Conservation (phyloP, 805 yeast species). For the Saccharomyces eubayanus region DNA sequence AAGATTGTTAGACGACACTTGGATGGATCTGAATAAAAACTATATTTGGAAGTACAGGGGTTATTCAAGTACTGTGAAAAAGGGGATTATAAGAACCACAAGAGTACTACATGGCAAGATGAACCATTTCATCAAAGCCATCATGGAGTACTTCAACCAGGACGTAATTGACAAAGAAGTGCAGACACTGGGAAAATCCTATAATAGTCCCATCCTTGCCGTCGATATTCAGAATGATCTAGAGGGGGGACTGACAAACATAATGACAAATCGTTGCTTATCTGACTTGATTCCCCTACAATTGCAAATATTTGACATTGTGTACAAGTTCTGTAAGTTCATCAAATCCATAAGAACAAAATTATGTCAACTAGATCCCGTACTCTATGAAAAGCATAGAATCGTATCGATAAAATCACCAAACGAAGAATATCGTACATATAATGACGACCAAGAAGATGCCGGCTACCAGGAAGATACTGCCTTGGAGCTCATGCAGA, state of each 20-base stretch:
- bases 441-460: not conserved
- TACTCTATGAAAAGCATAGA: conserved; percentile 8
- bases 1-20: conserved; percentile 51
- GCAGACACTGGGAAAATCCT: conserved; percentile 3
- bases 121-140: conserved; percentile 26
- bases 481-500: conserved; percentile 7
- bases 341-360: conserved; percentile 20
- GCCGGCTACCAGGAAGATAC: conserved; percentile 12
- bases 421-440: not conserved
- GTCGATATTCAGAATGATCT: conserved; percentile 15
- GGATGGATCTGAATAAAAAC: conserved; percentile 57
- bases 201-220: conserved; percentile 2
- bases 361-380: conserved; percentile 15
- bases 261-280: conserved; percentile 24
- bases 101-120: conserved; percentile 45
- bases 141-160: conserved; percentile 20
- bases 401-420: not conserved
- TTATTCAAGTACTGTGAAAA: conserved; percentile 36
- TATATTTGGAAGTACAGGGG: conserved; percentile 55
- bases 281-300: conserved; percentile 24
- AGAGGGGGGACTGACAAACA: conserved; percentile 23
- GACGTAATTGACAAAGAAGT: conserved; percentile 21
- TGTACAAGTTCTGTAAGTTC: conserved; percentile 28
- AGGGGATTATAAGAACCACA: conserved; percentile 48
- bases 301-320: conserved; percentile 25